Percentiles rank a stretch among this genome's conserved stretches.
These are phyloP conservation scores for Allium fistulosum DNA, from an alignment of 106 monocot species.

Conservation along the genomic window DNA sequence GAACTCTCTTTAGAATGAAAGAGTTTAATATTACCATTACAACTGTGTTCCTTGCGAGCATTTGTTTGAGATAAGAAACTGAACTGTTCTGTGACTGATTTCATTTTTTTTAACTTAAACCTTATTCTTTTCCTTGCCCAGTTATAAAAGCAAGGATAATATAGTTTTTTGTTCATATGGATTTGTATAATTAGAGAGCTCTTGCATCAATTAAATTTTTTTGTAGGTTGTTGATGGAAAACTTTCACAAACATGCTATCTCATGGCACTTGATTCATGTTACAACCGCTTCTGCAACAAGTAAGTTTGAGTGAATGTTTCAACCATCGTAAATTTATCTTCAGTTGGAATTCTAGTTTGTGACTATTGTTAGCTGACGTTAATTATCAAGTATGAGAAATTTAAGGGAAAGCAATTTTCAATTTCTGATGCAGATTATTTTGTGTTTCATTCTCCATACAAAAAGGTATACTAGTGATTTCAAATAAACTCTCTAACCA, in stretches of 20 bases:
- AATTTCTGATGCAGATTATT: constrained; percentile 66
- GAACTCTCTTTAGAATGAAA: not conserved
- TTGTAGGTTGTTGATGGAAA: constrained; percentile 94
- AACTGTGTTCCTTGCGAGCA: not conserved
- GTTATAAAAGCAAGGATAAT: not conserved
- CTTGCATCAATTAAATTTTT: not conserved
- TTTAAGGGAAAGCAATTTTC: constrained; percentile 72
- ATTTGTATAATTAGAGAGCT: not conserved
- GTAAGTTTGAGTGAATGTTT: constrained; percentile 28
- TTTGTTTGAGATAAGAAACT: not conserved
- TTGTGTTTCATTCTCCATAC: constrained; percentile 97
- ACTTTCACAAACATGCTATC: constrained; percentile 91
- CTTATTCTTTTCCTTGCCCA: not conserved
- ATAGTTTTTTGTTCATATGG: not conserved
- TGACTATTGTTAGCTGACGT: not conserved
- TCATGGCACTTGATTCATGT: constrained; percentile 91
- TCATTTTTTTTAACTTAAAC: not conserved
- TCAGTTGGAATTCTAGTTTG: not conserved
- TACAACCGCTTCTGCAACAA: constrained; percentile 73
- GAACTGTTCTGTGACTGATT: not conserved
- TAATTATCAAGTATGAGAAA: constrained; percentile 56
- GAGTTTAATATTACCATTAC: not conserved
- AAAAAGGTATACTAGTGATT: constrained; percentile 54
- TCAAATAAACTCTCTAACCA: not conserved
- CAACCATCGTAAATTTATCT: not conserved